These are phyloP conservation scores for Onygenales sp. DNA, from an alignment of 2,329 filamentous ascomycete genomes.

Conservation along the genomic window DNA sequence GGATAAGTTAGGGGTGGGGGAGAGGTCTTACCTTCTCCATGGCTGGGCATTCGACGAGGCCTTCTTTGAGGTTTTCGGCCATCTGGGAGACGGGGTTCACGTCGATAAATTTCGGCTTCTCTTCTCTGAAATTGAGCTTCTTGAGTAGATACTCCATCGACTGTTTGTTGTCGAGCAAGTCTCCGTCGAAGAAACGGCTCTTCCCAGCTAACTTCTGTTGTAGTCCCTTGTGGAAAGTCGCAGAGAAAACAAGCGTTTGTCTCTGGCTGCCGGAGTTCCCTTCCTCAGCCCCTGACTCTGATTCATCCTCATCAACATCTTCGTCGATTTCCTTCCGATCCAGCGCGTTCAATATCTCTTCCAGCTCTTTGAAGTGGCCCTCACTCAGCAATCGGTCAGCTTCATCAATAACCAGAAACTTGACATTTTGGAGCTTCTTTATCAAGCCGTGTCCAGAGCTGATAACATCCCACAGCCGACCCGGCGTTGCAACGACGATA, in stretches of 20 bases:
- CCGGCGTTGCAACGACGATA: conserved; percentile 87
- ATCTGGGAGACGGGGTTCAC: conserved; percentile 84
- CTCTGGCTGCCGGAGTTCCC: conserved; percentile 37
- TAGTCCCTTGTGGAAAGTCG: conserved; percentile 83
- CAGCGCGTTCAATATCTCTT: conserved; percentile 74
- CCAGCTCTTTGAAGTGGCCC: conserved; percentile 89
- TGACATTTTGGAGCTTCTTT: conserved; percentile 59
- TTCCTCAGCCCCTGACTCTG: conserved; percentile 34
- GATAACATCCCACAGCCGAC: conserved; percentile 88
- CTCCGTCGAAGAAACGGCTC: conserved; percentile 45
- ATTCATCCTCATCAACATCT: conserved; percentile 24
- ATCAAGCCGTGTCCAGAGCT: conserved; percentile 64
- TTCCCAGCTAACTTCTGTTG: conserved; percentile 87
- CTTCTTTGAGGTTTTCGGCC: conserved; percentile 77
- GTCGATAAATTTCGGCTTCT: conserved; percentile 82
- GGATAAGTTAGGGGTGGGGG: conserved; percentile 12
- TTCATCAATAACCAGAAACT: conserved; percentile 85
- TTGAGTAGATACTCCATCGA: conserved; percentile 89
- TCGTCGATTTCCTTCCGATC: conserved; percentile 52
- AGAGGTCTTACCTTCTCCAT: conserved; percentile 67
- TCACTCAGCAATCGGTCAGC: conserved; percentile 85
- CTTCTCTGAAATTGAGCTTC: conserved; percentile 77
- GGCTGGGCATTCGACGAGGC: conserved; percentile 80
- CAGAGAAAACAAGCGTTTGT: conserved; percentile 93
- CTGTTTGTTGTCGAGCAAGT: conserved; percentile 62